These are phyloP conservation scores for Penstemon davidsonii DNA, from an alignment of 257 asterid species.

Conservation along the genomic window DNA sequence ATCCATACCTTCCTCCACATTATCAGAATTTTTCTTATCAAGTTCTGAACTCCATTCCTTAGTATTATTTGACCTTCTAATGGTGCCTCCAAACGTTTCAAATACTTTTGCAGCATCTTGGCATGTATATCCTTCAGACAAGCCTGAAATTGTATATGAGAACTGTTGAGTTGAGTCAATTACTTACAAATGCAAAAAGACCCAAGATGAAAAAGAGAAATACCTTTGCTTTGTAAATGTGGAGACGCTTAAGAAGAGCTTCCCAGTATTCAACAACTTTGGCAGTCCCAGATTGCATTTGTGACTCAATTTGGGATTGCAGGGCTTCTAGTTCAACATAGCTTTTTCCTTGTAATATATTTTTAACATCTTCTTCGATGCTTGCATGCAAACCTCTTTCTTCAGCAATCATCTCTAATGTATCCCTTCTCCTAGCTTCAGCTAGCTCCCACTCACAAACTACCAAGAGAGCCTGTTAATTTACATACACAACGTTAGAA, in stretches of 20 bases:
- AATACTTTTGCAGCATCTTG: conserved; percentile 69
- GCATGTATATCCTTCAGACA: conserved; percentile 85
- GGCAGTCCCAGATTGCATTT: conserved; percentile 88
- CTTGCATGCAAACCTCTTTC: conserved; percentile 84
- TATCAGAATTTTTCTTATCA: conserved; percentile 51
- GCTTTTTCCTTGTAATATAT: conserved; percentile 59
- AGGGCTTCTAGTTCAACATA: conserved; percentile 54
- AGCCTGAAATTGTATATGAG: conserved; percentile 49
- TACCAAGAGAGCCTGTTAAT: conserved; percentile 67
- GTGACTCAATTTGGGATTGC: conserved; percentile 71
- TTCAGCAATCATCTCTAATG: conserved; percentile 74
- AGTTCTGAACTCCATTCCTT: conserved; percentile 32
- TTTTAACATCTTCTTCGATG: conserved; percentile 73
- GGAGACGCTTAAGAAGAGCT: conserved; percentile 79
- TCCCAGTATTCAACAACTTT: conserved; percentile 91
- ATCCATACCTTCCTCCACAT: conserved; percentile 63
- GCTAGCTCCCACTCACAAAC: conserved; percentile 90
- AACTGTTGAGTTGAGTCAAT: conserved; percentile 23
- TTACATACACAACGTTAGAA: conserved; percentile 2
- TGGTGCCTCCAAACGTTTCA: conserved; percentile 63
- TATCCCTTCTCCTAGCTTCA: conserved; percentile 73
- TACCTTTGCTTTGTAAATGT: conserved; percentile 86
- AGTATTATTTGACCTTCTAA: conserved; percentile 37
- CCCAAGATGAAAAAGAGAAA: conserved; percentile 4
- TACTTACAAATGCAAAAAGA: conserved; percentile 19